Conservation (phyloP, 352 stramenopile genomes). For the Phytophthora foliorum region DNA sequence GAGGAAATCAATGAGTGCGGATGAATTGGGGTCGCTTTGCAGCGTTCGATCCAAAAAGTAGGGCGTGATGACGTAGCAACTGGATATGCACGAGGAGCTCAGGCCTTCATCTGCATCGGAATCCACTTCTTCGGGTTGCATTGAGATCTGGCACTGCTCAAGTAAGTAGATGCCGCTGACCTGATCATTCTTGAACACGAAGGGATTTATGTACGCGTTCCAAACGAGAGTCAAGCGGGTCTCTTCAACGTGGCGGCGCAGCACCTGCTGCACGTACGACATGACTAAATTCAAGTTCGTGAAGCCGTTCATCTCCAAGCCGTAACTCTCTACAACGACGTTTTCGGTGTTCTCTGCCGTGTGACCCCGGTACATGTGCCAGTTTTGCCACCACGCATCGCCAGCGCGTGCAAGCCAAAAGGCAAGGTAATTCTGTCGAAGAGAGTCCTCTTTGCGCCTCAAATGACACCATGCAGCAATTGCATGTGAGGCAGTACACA, state of each 20-base stretch:
- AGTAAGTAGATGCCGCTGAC: too few relatives aligned
- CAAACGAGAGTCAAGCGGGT: slow-evolving; percentile 59
- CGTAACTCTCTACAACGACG: slow-evolving; percentile 50
- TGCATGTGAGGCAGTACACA: too few relatives aligned
- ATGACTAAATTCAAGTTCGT: slow-evolving; percentile 47
- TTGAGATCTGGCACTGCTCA: not conserved
- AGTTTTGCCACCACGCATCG: not conserved
- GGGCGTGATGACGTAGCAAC: not conserved
- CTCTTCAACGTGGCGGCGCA: slow-evolving; percentile 53
- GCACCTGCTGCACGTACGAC: slow-evolving; percentile 53
- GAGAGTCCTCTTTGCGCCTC: too few relatives aligned
- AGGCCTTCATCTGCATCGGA: not conserved
- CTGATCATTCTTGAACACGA: too few relatives aligned
- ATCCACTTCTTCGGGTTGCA: too few relatives aligned
- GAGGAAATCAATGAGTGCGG: slow-evolving; percentile 43
- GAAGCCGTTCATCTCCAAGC: slow-evolving; percentile 46
- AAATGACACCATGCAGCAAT: too few relatives aligned
- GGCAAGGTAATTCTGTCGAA: not conserved
- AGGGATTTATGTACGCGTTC: slow-evolving; percentile 48
- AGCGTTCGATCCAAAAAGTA: slow-evolving; percentile 23
- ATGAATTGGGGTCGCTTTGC: slow-evolving; percentile 9
- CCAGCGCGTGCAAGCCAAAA: not conserved
- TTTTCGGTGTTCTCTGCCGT: slow-evolving; percentile 29
- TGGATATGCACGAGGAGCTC: too few relatives aligned
- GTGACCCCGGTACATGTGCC: not conserved